Conservation (phyloP, 768 basidiomycete genomes). For the Pleurotus eryngii region DNA sequence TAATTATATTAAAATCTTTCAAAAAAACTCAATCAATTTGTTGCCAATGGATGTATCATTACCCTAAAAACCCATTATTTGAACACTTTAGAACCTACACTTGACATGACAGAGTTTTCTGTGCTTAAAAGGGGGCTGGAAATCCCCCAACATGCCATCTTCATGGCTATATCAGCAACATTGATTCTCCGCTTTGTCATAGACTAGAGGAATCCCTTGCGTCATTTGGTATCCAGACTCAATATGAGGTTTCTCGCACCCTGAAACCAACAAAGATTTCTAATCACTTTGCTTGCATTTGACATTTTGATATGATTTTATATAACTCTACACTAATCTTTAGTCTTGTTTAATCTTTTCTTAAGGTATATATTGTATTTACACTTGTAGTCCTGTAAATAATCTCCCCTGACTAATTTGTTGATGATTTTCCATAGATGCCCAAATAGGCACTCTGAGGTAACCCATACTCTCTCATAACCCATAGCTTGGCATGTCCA, state of each 20-base stretch:
- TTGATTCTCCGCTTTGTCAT: not conserved
- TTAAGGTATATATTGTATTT: too few relatives aligned
- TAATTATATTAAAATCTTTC: too few relatives aligned
- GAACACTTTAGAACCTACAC: not conserved
- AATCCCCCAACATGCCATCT: not conserved
- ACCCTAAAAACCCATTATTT: too few relatives aligned
- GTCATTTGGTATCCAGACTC: not conserved
- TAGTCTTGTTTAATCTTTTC: too few relatives aligned
- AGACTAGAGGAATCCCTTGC: not conserved
- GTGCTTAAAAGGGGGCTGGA: slow-evolving; percentile 4
- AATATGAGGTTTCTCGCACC: not conserved
- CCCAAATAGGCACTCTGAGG: not conserved
- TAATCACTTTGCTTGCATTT: not conserved
- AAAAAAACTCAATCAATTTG: too few relatives aligned
- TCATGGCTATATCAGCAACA: not conserved
- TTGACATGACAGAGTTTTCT: not conserved
- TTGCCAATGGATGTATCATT: too few relatives aligned
- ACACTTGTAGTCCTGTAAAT: too few relatives aligned
- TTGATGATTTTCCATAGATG: not conserved
- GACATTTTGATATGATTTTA: not conserved
- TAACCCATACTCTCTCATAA: slow-evolving; percentile 7
- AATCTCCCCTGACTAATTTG: too few relatives aligned
- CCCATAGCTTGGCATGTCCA: slow-evolving; percentile 8
- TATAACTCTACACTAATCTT: not conserved
- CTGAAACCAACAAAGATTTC: not conserved